Base-by-base conservation (phyloP, 2,329 filamentous ascomycete genomes). In the Fusarium protoensiforme region DNA sequence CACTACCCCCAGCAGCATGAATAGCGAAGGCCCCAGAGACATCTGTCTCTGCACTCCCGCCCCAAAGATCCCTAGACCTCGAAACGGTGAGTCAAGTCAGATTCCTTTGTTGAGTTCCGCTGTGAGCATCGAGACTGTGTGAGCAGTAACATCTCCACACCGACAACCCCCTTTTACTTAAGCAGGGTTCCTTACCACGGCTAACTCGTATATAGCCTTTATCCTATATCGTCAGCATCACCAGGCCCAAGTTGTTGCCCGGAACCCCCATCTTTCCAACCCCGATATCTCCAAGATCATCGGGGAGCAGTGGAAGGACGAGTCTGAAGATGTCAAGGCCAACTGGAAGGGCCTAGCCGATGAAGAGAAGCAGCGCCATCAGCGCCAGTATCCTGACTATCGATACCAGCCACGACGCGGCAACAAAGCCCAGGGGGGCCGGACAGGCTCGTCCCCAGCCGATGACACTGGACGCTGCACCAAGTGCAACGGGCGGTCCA, bases 251-350 rank as follows among this genome's bases (percentile, higher is more conserved):
- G 94, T 98, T 59, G 93, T 95, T 39, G 88, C 91, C 62, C 89
- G 94, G 76, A 90, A 98, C 78, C 96, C 95, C n/a, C 93, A 94
- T 51, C 90, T 98, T 73, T 92, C 95, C 53, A 98, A 98, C 83
- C 96, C 96, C 4, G 94, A 98, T 61, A 97, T 98, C 77, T 98
- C 96, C 74, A 98, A 98, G 84, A 97, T 98, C 77, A 97, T 98
- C 76, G 96, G 96, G 61, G 91, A 94, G 81, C 92, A 95, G 89
- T 99, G 96, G 96, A 91, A 92, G 78, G 89, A 91, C 64, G 92
- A 97, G 79, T 84, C 91, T 5, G 88, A 92, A 27, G 90, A 93
- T 61, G 88, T 92, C 65, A 97, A 97, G 83, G 90, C 91, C 72
- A 89, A 92, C 81, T 99, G 96, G 96, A 97, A 96, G 82, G 88